A percentile compares a stretch with the other conserved stretches of the same genome.
These are phyloP conservation scores for Barnettozyma pratensis DNA, from an alignment of 805 yeast species.

Conservation along the genomic window DNA sequence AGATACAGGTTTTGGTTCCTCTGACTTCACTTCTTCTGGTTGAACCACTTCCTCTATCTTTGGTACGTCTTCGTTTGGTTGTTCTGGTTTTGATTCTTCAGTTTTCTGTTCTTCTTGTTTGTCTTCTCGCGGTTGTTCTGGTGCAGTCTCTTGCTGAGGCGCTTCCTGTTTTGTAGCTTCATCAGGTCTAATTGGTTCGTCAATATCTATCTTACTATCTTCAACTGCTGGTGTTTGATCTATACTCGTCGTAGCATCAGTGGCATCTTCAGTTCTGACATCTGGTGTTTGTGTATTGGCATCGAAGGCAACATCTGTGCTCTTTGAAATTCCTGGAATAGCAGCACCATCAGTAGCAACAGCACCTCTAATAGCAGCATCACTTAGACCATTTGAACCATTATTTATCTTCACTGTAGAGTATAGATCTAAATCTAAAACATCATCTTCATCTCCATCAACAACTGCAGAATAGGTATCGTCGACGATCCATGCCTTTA, in stretches of 20 bases:
- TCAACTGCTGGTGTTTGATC: slow-evolving; percentile 3
- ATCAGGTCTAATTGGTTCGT: too few relatives aligned
- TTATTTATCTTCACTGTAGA: slow-evolving; percentile 25
- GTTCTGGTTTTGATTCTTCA: too few relatives aligned
- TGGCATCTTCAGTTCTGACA: slow-evolving; percentile 8
- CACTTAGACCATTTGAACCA: slow-evolving; percentile 29
- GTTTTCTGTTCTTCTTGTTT: not conserved
- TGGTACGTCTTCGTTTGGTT: not conserved
- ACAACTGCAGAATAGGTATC: slow-evolving; percentile 17
- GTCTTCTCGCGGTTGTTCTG: not conserved
- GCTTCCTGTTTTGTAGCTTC: too few relatives aligned
- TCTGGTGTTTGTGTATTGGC: too few relatives aligned
- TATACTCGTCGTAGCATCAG: slow-evolving; percentile 17
- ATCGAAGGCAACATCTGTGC: slow-evolving; percentile 8
- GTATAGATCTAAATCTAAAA: slow-evolving; percentile 37
- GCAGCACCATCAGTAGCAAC: slow-evolving; percentile 41
- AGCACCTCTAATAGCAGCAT: slow-evolving; percentile 50
- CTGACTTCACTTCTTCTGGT: not conserved
- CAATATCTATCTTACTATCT: not conserved
- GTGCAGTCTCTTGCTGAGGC: too few relatives aligned
- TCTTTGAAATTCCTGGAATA: slow-evolving; percentile 38
- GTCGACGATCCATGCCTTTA: slow-evolving; percentile 30
- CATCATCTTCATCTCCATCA: slow-evolving; percentile 38
- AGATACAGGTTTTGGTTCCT: not conserved
- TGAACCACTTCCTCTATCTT: not conserved